phyloP scores from a whole-genome alignment of 306 rosid genomes.

The Fragaria nilgerrensis region DNA sequence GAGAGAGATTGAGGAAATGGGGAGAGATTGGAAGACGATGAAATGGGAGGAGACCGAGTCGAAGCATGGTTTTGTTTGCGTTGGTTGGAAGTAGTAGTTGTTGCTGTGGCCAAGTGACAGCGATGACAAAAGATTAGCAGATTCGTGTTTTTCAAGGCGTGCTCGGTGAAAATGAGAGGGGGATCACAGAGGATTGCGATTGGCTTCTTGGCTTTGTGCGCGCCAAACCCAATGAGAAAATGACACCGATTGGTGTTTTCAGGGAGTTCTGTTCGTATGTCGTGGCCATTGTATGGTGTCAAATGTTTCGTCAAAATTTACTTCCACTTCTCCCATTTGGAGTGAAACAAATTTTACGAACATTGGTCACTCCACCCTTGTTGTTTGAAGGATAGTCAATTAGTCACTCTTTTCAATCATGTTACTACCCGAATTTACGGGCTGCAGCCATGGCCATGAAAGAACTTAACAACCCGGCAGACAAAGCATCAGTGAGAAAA shows the following conservation, averaged over 20 bases:
- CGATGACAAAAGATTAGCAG: background rate
- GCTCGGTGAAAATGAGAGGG: background rate
- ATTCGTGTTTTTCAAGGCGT: background rate
- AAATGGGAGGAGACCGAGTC: constrained; percentile 14
- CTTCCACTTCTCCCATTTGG: no score
- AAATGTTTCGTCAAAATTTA: no score
- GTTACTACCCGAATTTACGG: constrained; percentile 56
- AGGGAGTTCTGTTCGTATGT: background rate
- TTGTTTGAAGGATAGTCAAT: no score
- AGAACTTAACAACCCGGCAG: constrained; percentile 1
- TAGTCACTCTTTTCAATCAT: constrained; percentile 5
- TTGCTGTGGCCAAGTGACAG: background rate
- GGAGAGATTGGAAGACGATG: background rate
- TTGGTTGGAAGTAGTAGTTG: background rate
- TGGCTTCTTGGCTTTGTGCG: background rate
- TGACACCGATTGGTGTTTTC: no score
- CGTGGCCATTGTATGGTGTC: no score
- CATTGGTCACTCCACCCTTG: no score
- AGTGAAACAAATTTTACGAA: no score
- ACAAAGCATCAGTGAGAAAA: background rate
- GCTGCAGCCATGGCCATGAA: constrained; percentile 24
- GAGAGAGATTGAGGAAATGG: background rate
- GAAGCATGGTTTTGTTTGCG: constrained; percentile 7
- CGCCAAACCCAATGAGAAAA: constrained; percentile 1
- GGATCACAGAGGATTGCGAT: background rate